A percentile compares a stretch with the other conserved stretches of the same genome.
phyloP scores from a whole-genome alignment of 2,329 filamentous ascomycete genomes.

The Fusarium odoratissimum region DNA sequence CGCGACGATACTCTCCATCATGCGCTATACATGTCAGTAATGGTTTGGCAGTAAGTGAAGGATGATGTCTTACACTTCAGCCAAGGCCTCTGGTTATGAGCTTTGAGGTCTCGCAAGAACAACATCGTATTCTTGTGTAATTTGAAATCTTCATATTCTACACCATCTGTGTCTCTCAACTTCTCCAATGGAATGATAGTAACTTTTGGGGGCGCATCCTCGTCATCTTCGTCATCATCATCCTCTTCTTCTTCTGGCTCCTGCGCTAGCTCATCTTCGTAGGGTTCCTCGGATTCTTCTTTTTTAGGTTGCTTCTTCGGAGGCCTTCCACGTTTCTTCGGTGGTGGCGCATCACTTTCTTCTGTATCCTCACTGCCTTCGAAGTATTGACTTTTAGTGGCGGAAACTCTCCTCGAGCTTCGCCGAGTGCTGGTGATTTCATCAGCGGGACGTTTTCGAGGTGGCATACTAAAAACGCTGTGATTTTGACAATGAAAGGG shows the following conservation, averaged over 20 bases:
- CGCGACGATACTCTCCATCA: constrained; percentile 81
- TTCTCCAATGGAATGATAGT: constrained; percentile 52
- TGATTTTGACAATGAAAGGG: neutral
- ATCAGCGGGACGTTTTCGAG: constrained; percentile 53
- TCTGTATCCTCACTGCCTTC: constrained; percentile 48
- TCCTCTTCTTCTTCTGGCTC: constrained; percentile 48
- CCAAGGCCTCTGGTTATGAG: constrained; percentile 69
- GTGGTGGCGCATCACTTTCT: constrained; percentile 42
- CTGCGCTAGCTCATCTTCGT: constrained; percentile 41
- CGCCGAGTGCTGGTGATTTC: constrained; percentile 52
- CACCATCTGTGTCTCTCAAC: constrained; percentile 49
- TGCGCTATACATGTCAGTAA: constrained; percentile 65
- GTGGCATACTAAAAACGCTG: constrained; percentile 48
- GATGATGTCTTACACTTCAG: constrained; percentile 59
- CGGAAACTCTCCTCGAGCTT: constrained; percentile 61
- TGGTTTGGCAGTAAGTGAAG: neutral
- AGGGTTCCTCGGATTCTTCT: constrained; percentile 44
- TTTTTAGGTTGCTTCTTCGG: constrained; percentile 37
- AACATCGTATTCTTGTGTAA: constrained; percentile 69
- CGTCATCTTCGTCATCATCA: constrained; percentile 53
- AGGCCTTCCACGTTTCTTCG: constrained; percentile 46
- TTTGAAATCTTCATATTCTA: constrained; percentile 62
- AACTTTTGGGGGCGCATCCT: constrained; percentile 50
- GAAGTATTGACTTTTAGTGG: constrained; percentile 65
- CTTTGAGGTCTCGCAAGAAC: constrained; percentile 69